Conservation (phyloP, 352 stramenopile species). For the Phytophthora meadii region DNA sequence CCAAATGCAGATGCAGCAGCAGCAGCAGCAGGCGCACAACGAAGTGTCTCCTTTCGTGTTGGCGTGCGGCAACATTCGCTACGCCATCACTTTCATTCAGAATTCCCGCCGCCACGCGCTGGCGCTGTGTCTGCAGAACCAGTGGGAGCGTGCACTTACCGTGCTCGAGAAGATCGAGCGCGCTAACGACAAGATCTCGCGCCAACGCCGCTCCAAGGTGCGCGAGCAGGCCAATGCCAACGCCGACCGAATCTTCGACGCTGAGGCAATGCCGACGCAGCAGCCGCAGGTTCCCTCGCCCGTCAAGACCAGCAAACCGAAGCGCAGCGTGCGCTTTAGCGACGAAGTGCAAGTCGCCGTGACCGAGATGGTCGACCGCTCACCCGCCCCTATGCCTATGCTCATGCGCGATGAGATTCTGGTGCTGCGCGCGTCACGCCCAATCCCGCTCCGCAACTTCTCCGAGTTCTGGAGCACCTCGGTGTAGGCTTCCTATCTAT, state of each 20-base stretch:
- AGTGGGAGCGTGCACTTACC: conserved; percentile 74
- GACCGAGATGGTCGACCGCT: conserved; percentile 60
- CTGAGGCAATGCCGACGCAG: conserved; percentile 26
- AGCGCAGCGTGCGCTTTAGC: conserved; percentile 63
- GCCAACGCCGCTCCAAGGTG: conserved; percentile 69
- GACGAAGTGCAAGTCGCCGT: conserved; percentile 58
- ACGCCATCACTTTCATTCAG: conserved; percentile 80
- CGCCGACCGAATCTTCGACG: conserved; percentile 32
- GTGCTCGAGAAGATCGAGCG: conserved; percentile 87
- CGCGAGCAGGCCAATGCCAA: conserved; percentile 65
- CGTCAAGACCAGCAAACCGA: conserved; percentile 31
- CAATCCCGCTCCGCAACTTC: conserved; percentile 79
- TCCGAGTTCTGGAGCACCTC: conserved; percentile 80
- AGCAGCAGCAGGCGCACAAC: conserved; percentile 22
- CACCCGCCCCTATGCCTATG: conserved; percentile 61
- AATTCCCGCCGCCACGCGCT: conserved; percentile 78
- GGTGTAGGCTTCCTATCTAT: conserved; percentile 21
- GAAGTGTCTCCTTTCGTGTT: conserved; percentile 52
- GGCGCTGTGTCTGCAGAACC: conserved; percentile 70
- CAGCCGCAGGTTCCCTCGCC: conserved; percentile 35
- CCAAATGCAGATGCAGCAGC: conserved; percentile 32
- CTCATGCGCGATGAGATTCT: conserved; percentile 83
- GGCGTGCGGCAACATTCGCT: conserved; percentile 63
- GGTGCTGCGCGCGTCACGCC: conserved; percentile 72
- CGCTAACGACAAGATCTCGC: conserved; percentile 79